A percentile compares a stretch with the other conserved stretches of the same genome.
phyloP scores from a whole-genome alignment of 169 alveolate species.

The Babesia ovata region DNA sequence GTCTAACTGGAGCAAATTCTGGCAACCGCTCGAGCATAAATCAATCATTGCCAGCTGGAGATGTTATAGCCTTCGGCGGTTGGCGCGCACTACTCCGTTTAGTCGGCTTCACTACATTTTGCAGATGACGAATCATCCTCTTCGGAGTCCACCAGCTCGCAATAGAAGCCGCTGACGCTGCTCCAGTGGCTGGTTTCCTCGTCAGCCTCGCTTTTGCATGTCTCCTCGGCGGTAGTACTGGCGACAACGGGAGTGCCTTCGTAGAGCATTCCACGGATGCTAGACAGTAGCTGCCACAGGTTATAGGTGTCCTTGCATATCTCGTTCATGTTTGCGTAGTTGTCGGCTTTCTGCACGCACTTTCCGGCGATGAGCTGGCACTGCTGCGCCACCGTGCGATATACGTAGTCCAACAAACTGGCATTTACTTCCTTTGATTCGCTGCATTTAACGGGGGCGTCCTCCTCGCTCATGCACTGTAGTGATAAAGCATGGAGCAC shows the following conservation, averaged over 20 bases:
- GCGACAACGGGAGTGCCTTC: slow-evolving; percentile 2
- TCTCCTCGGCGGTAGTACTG: neutral
- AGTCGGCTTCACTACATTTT: no score
- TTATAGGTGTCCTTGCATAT: slow-evolving; percentile 38
- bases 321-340: slow-evolving; percentile 18
- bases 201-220: neutral
- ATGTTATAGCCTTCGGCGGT: no score
- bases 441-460: neutral
- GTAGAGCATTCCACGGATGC: slow-evolving; percentile 28
- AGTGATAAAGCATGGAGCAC: slow-evolving; percentile 5
- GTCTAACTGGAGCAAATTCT: no score
- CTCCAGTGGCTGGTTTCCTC: slow-evolving; percentile 19
- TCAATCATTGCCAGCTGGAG: no score
- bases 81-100: no score
- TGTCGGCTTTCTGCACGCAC: slow-evolving; percentile 20
- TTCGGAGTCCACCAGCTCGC: slow-evolving; percentile 27
- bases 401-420: slow-evolving; percentile 28
- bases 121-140: neutral
- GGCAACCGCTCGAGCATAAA: no score
- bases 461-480: slow-evolving; percentile 24
- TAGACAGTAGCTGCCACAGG: slow-evolving; percentile 43
- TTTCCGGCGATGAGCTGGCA: slow-evolving; percentile 41
- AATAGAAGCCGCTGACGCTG: slow-evolving; percentile 17
- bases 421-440: slow-evolving; percentile 7
- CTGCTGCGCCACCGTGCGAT: slow-evolving; percentile 50